Conservation (phyloP, 1,139 yeast species). For the Protomyces pachydermus region DNA sequence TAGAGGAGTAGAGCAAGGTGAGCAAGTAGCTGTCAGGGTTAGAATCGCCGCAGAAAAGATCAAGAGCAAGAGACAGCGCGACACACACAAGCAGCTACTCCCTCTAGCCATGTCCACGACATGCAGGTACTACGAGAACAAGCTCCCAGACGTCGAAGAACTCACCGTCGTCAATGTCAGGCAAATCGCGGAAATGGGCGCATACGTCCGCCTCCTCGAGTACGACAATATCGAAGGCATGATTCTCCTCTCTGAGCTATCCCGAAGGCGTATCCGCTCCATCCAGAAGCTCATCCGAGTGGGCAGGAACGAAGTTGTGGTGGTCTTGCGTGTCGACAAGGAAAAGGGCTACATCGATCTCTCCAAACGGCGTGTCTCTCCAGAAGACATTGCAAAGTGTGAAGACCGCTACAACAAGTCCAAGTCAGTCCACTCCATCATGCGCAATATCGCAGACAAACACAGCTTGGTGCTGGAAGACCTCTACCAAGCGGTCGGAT, state of each 20-base stretch:
- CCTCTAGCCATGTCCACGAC: constrained; percentile 34
- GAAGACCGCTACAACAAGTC: constrained; percentile 97
- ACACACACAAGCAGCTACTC: neutral
- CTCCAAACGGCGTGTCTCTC: constrained; percentile 95
- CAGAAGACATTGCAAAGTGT: constrained; percentile 95
- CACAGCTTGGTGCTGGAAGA: constrained; percentile 81
- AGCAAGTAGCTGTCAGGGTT: neutral
- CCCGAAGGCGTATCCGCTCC: constrained; percentile 97
- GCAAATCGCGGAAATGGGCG: constrained; percentile 39
- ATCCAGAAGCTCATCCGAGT: constrained; percentile 96
- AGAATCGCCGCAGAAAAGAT: neutral
- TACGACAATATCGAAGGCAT: constrained; percentile 98
- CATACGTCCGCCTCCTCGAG: constrained; percentile 75
- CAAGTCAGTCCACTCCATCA: constrained; percentile 93
- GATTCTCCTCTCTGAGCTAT: constrained; percentile 91
- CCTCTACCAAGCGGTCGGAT: constrained; percentile 81
- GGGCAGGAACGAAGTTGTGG: constrained; percentile 97
- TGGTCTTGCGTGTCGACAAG: constrained; percentile 96
- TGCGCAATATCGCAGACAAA: constrained; percentile 97
- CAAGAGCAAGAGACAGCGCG: neutral
- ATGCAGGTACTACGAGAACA: constrained; percentile 95
- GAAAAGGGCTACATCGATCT: constrained; percentile 96
- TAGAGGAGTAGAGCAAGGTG: too few species aligned
- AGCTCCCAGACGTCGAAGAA: constrained; percentile 97
- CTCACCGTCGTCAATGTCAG: constrained; percentile 57